Evolutionary conservation across 805 yeast genomes (phyloP).

Genomic region (Metschnikowia gelsemii): DNA sequence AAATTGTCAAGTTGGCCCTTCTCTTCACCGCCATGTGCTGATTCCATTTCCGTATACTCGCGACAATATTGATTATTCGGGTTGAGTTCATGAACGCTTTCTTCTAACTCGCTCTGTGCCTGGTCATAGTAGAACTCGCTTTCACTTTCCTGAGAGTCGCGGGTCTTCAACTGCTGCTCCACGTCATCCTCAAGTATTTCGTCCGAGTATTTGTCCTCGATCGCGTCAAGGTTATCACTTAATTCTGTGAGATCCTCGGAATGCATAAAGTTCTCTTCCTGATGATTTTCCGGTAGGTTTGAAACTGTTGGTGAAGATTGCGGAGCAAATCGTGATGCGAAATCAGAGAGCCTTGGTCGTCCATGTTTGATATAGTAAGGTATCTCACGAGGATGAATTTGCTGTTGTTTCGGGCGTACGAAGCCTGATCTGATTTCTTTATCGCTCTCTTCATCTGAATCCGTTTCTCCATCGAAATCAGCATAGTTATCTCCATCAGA

Average conservation of each 20-base stretch:
- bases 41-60: not conserved
- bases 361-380: constrained; percentile 1
- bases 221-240: constrained; percentile 9
- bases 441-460: not conserved
- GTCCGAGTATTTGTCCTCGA: constrained; percentile 6
- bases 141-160: constrained; percentile 4
- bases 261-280: constrained; percentile 4
- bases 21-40: not conserved
- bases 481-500: no score
- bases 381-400: no score
- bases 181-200: constrained; percentile 8
- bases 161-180: constrained; percentile 4
- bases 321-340: not conserved
- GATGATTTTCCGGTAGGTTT: not conserved
- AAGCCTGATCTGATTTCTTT: no score
- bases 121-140: constrained; percentile 6
- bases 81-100: not conserved
- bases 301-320: not conserved
- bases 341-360: constrained; percentile 7
- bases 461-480: no score
- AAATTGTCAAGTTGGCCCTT: no score
- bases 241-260: constrained; percentile 6
- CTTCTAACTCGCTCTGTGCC: not conserved
- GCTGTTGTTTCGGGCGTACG: no score
- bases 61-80: not conserved